Base-by-base conservation (phyloP, 1,284 basidiomycete species). In the Leccinum griseonigrum region DNA sequence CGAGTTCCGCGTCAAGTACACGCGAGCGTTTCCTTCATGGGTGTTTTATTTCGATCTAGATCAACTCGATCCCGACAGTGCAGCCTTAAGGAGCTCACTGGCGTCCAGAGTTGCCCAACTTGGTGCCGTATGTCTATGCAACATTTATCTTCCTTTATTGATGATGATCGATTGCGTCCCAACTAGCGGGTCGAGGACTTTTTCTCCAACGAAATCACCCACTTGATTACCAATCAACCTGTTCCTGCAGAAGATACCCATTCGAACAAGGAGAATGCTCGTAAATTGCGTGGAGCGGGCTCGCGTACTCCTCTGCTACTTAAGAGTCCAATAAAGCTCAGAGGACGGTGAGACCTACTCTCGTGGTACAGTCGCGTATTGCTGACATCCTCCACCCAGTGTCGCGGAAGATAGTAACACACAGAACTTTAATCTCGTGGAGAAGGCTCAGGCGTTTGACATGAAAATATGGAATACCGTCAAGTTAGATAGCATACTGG, bases 381-480 rank as follows among this genome's bases (percentile, higher is more conserved):
- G 32, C 43, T 43, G 32, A 60, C 57, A 53, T 57, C 48, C 63
- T 26, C 56, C 7, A n/a, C 28, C 3, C 55, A 70, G 69, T 11
- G 54, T 63, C 56, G 59, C 65, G 53, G 74, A 78, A 46, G 71
- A 72, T 29, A 54, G 64, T 40, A 64, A 58, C 11, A 34, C 64
- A 29, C 75, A 76, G 11, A 75, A 71, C 40, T 82, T 95, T 32
- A 82, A 83, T 60, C 81, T 95, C 36, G 81, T 94, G 4, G 77
- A 82, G 60, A 94, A 95, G 73, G 95, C 95, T 2, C 78, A 85
- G 55, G 81, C 82, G 38, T 90, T 92, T 66, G 85, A 86, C 40
- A 91, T 95, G 75, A 98, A 98, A 77, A 86, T 98, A 32, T 99
- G 97, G 96, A 87, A 78, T 46, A 79, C 88, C 5, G 77, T 84